These are phyloP conservation scores for Bipolaris gigantea DNA, from an alignment of 2,329 filamentous ascomycete species.

Conservation along the genomic window DNA sequence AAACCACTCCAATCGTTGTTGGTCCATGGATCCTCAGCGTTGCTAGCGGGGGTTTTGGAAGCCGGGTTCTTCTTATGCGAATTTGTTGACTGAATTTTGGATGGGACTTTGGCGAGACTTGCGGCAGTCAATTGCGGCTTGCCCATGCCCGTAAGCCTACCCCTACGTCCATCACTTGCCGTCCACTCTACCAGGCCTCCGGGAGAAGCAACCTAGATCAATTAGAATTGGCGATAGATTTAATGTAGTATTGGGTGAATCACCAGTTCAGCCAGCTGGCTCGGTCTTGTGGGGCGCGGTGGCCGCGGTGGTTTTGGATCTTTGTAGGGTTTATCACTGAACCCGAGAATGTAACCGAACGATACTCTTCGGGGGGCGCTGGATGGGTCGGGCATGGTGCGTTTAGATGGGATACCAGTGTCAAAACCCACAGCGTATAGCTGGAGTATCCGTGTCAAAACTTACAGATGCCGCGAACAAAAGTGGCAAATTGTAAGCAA, in stretches of 20 bases:
- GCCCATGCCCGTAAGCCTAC: constrained; percentile 23
- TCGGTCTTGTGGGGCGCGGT: constrained; percentile 5
- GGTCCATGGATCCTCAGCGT: neutral
- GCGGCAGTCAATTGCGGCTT: constrained; percentile 19
- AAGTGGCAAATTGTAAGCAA: neutral
- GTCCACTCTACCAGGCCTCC: constrained; percentile 37
- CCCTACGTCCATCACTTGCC: constrained; percentile 40
- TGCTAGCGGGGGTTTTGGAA: neutral
- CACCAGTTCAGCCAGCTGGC: constrained; percentile 21
- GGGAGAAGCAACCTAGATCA: constrained; percentile 26
- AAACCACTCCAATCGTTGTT: neutral
- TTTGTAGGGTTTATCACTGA: constrained; percentile 38
- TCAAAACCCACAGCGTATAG: neutral
- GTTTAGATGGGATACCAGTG: neutral
- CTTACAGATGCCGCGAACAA: no score
- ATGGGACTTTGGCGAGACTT: constrained; percentile 18
- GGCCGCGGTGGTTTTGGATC: constrained; percentile 15
- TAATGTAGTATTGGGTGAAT: neutral
- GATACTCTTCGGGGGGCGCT: constrained; percentile 24
- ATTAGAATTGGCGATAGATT: neutral
- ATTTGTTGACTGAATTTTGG: constrained; percentile 6
- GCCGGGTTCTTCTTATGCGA: constrained; percentile 2
- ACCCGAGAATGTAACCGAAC: constrained; percentile 33
- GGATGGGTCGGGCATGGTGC: constrained; percentile 19
- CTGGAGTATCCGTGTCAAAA: neutral